Percentiles rank a stretch among this genome's conserved stretches.
These are phyloP conservation scores for Chenopodium berlandieri DNA, from an alignment of 148 eudicot species.

Conservation along the genomic window DNA sequence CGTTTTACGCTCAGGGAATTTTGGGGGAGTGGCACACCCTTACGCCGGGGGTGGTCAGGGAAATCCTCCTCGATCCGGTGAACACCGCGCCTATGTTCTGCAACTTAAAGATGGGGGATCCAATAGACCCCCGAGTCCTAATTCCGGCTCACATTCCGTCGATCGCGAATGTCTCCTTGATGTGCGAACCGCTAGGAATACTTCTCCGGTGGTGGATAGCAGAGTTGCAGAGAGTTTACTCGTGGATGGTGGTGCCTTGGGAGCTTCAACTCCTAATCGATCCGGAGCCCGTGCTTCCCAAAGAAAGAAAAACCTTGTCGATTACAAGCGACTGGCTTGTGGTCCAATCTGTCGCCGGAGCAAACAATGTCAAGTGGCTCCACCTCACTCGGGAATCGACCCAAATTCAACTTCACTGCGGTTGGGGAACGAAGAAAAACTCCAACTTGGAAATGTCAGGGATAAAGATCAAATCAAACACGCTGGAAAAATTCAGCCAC, in stretches of 20 bases:
- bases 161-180: no score
- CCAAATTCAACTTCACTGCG: not conserved
- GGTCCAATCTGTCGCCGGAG: not conserved
- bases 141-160: no score
- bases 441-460: accelerated
- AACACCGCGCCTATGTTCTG: no score
- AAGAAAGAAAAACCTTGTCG: not conserved
- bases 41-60: no score
- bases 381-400: not conserved
- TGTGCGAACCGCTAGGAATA: not conserved
- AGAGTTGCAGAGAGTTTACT: no score
- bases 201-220: not conserved
- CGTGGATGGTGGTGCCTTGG: not conserved
- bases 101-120: no score
- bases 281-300: not conserved
- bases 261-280: not conserved
- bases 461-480: not conserved
- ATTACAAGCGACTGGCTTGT: not conserved
- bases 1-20: no score
- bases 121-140: no score
- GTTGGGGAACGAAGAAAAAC: not conserved
- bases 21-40: no score
- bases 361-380: not conserved
- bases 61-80: no score
- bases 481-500: not conserved